Evolutionary conservation across 1,139 yeast genomes (phyloP), one percentile per base, ranked within the genome.

Genomic region (Geotrichum aggregatum): DNA sequence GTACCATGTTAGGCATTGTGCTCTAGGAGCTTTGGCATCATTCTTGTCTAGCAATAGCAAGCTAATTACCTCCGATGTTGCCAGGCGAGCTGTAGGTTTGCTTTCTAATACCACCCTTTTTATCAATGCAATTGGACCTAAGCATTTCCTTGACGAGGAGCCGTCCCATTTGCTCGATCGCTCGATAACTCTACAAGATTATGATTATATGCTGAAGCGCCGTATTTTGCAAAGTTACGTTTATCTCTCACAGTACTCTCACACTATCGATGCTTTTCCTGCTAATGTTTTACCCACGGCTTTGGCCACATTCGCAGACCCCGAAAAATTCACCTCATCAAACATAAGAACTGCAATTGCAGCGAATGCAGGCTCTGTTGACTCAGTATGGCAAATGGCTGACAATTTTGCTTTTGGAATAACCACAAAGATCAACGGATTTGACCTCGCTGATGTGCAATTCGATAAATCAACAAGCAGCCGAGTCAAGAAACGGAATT

Each of bases 41-140:
- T 73, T 73, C 53, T 52, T 73, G 49, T 59, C 58, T n/a, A 61
- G 62, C 52, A 72, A 72, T 52, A 48, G 60, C n/a, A 59, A 60
- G 30, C 60, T 73, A 14, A 58, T 73, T 6, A 73, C 76, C 0
- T 59, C 66, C 4, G 76, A 73, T 56, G 70, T 73, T n/a, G 61
- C 73, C 4, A 58, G 65, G 30, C 58, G 75, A 8, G 52, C 72
- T 18, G 63, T 69, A 11, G 58, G 59, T 18, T 59, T 72, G 61
- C 61, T 73, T 42, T 69, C 67, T 22, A 65, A 63, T 33, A 62
- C 72, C 1, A 61, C 66, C 54, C 48, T 61, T 1, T 65, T 65
- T 49, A 48, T 66, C 31, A 61, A 63, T 16, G 54, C 61, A n/a
- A 58, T 68, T 8, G 63, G 67, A 1, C 40, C 63, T 10, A 62